These are phyloP conservation scores for Simplicillium sp. DNA, from an alignment of 2,329 filamentous ascomycete genomes.

Conservation along the genomic window DNA sequence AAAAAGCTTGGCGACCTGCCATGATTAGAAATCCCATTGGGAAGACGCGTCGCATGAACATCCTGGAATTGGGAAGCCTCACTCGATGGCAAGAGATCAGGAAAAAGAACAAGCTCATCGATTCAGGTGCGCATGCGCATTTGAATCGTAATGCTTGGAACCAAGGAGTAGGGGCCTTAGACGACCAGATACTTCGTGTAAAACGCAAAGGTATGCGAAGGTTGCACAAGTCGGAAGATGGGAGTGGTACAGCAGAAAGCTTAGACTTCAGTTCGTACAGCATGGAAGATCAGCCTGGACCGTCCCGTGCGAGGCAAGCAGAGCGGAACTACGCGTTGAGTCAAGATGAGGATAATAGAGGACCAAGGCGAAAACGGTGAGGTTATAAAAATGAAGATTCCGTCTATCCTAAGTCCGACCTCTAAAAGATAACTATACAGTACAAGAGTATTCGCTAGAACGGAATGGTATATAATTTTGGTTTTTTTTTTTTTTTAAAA, in stretches of 20 bases:
- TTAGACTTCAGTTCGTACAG: neutral
- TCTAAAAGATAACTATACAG: too few relatives aligned
- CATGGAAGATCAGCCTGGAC: neutral
- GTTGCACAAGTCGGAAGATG: conserved; percentile 16
- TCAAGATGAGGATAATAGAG: too few relatives aligned
- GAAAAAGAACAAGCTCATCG: conserved; percentile 47
- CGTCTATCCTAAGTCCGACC: too few relatives aligned
- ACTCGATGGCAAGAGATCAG: conserved; percentile 67
- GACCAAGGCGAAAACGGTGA: too few relatives aligned
- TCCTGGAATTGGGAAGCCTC: conserved; percentile 60
- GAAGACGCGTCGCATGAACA: conserved; percentile 58
- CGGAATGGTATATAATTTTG: too few relatives aligned
- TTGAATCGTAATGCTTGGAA: conserved; percentile 24
- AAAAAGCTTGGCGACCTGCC: conserved; percentile 57
- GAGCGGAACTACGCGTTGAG: too few relatives aligned
- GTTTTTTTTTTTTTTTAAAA: too few relatives aligned
- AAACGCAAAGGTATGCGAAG: conserved; percentile 13
- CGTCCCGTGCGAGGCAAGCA: too few relatives aligned
- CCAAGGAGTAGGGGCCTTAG: conserved; percentile 24
- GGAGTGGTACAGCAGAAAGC: conserved; percentile 5
- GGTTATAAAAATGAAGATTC: too few relatives aligned
- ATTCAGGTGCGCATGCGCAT: conserved; percentile 27
- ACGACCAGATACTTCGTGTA: conserved; percentile 22
- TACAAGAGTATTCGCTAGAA: too few relatives aligned
- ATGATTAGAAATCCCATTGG: conserved; percentile 64